These are phyloP conservation scores for Plasmodium berghei DNA, from an alignment of 169 alveolate species.

Conservation along the genomic window DNA sequence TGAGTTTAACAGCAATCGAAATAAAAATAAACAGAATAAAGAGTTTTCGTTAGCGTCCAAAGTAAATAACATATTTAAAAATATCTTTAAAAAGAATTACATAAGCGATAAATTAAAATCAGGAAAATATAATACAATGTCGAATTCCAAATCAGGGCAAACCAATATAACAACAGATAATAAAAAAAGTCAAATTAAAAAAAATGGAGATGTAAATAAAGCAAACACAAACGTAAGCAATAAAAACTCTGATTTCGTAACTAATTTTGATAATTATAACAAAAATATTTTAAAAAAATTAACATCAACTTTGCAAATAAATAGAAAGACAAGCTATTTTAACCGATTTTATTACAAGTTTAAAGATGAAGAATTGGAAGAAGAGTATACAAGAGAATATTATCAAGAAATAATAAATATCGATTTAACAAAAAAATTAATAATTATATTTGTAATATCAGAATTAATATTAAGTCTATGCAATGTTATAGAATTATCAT, in stretches of 20 bases:
- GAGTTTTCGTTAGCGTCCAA: background rate
- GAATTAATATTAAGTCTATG: slow-evolving; percentile 83
- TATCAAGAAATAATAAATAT: slow-evolving; percentile 88
- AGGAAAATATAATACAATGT: no score
- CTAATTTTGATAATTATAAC: slow-evolving; percentile 57
- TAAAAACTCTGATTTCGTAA: slow-evolving; percentile 33
- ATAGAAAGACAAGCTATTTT: slow-evolving; percentile 34
- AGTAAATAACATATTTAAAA: slow-evolving; percentile 4
- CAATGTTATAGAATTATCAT: slow-evolving; percentile 83
- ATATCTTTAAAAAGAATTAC: background rate
- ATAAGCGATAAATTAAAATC: no score
- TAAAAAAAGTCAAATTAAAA: background rate
- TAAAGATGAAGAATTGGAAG: slow-evolving; percentile 89
- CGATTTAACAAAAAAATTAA: slow-evolving; percentile 89
- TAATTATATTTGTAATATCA: slow-evolving; percentile 88
- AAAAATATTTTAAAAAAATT: slow-evolving; percentile 55
- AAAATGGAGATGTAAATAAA: slow-evolving; percentile 6
- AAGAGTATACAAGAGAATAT: slow-evolving; percentile 87
- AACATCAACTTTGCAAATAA: slow-evolving; percentile 44
- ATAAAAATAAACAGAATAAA: slow-evolving; percentile 17
- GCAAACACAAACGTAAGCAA: slow-evolving; percentile 16
- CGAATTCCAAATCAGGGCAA: no score
- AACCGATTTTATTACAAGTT: slow-evolving; percentile 80
- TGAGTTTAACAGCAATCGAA: no score
- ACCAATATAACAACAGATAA: background rate